A percentile compares a stretch with the other conserved stretches of the same genome.
These are phyloP conservation scores for Yamadazyma conglobata DNA, from an alignment of 1,139 yeast species.

Conservation along the genomic window DNA sequence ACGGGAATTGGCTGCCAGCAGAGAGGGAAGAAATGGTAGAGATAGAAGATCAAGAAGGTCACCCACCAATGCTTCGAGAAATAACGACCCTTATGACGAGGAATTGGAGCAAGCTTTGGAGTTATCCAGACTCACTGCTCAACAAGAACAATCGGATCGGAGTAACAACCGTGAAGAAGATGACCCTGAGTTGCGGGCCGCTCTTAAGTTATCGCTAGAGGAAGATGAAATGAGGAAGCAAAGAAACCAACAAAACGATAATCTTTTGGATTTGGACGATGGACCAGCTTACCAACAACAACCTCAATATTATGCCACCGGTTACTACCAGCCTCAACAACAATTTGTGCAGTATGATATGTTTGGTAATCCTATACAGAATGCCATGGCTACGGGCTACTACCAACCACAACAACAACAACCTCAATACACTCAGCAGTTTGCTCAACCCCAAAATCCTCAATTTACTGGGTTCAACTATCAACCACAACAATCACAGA, in stretches of 20 bases:
- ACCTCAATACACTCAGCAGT: conserved; percentile 24
- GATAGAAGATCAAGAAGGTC: conserved; percentile 17
- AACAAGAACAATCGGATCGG: conserved; percentile 53
- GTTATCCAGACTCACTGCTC: conserved; percentile 79
- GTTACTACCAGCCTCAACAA: conserved; percentile 21
- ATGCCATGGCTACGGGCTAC: conserved; percentile 53
- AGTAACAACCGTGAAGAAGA: conserved; percentile 34
- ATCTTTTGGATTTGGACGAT: conserved; percentile 55
- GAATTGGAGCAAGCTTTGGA: conserved; percentile 83
- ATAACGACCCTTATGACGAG: conserved; percentile 58
- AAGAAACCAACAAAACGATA: conserved; percentile 44
- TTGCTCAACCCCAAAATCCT: conserved; percentile 21
- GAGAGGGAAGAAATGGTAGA: conserved; percentile 11
- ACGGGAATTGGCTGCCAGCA: conserved; percentile 46
- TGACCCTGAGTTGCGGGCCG: conserved; percentile 76
- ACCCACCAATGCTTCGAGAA: conserved; percentile 19
- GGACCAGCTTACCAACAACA: conserved; percentile 27
- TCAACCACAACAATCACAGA: conserved; percentile 27
- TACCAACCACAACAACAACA: conserved; percentile 21
- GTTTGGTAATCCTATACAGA: conserved; percentile 75
- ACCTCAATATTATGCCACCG: conserved; percentile 27
- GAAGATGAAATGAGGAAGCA: conserved; percentile 77
- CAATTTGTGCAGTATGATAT: conserved; percentile 49
- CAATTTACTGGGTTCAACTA: conserved; percentile 19
- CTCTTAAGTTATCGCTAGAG: conserved; percentile 78